These are phyloP conservation scores for Zygnema circumcarinatum DNA, from an alignment of 139 green algal genomes.

Conservation along the genomic window DNA sequence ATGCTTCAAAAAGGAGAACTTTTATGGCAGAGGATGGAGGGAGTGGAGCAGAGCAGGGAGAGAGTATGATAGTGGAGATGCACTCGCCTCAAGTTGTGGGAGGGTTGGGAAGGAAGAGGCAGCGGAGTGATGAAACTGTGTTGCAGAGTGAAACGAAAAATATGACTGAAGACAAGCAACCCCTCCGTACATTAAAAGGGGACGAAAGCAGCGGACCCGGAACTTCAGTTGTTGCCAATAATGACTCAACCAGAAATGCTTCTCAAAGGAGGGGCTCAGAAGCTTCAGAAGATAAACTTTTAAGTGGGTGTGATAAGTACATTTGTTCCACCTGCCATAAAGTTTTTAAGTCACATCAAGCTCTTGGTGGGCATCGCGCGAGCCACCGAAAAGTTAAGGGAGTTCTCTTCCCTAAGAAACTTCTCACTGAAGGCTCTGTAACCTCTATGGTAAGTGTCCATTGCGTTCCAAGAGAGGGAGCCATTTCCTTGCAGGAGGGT, in stretches of 20 bases:
- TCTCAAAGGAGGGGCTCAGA: no score
- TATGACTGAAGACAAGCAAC: no score
- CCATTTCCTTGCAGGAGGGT: neutral
- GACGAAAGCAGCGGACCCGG: no score
- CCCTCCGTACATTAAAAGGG: no score
- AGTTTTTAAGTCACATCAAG: conserved; percentile 26
- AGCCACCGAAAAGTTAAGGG: conserved; percentile 14
- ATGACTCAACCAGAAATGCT: no score
- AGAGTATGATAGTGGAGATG: neutral
- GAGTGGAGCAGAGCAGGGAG: neutral
- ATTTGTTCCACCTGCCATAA: neutral
- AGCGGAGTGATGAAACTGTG: neutral
- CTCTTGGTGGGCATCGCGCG: conserved; percentile 18
- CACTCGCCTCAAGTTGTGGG: neutral
- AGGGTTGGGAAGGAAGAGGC: neutral
- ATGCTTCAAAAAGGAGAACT: neutral
- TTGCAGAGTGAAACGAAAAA: neutral
- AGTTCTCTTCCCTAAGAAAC: neutral
- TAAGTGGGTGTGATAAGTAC: no score
- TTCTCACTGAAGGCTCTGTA: neutral
- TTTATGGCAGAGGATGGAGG: no score
- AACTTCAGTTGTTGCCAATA: no score
- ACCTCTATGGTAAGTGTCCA: neutral
- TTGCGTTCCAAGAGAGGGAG: neutral
- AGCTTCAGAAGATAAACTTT: no score